A percentile compares a stretch with the other conserved stretches of the same genome.
phyloP scores from a whole-genome alignment of 2,329 filamentous ascomycete species.

The Sporothrix sp. region DNA sequence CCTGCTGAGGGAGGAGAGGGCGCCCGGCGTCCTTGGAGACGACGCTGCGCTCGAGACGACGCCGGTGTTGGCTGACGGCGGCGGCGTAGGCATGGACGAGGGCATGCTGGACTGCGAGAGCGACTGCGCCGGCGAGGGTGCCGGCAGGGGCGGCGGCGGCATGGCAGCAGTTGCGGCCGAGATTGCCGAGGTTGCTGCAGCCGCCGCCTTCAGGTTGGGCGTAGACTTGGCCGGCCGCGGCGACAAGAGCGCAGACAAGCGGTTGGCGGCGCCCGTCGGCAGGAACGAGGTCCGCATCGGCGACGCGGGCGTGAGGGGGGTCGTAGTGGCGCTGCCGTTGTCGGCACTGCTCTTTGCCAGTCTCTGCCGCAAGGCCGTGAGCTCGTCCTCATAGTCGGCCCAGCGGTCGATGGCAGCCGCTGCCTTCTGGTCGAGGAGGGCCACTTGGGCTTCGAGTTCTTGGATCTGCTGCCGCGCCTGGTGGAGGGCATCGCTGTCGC shows the following conservation, averaged over 20 bases:
- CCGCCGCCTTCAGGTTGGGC: slow-evolving; percentile 26
- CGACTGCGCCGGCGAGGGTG: slow-evolving; percentile 4
- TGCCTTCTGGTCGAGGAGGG: slow-evolving; percentile 60
- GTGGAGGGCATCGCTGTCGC: slow-evolving; percentile 26
- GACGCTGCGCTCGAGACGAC: slow-evolving; percentile 16
- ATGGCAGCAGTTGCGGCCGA: neutral
- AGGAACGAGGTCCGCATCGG: slow-evolving; percentile 37
- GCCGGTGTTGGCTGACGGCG: slow-evolving; percentile 8
- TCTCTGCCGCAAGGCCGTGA: slow-evolving; percentile 44
- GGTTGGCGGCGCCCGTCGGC: slow-evolving; percentile 32
- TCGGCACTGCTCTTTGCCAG: slow-evolving; percentile 18
- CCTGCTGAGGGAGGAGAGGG: slow-evolving; percentile 7
- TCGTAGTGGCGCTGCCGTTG: slow-evolving; percentile 18
- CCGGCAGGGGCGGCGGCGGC: slow-evolving; percentile 19
- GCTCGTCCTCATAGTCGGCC: slow-evolving; percentile 75
- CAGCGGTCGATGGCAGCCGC: slow-evolving; percentile 53
- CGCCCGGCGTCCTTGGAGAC: slow-evolving; percentile 11
- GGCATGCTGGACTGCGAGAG: slow-evolving; percentile 8
- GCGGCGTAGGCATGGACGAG: slow-evolving; percentile 8
- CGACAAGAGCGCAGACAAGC: slow-evolving; percentile 37
- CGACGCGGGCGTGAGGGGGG: slow-evolving; percentile 22
- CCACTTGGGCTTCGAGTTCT: slow-evolving; percentile 63
- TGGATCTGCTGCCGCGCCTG: slow-evolving; percentile 51
- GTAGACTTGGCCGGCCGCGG: slow-evolving; percentile 34
- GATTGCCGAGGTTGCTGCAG: slow-evolving; percentile 3